Evolutionary conservation across 169 alveolate genomes (phyloP).

Genomic region (Cryptosporidium meleagridis): DNA sequence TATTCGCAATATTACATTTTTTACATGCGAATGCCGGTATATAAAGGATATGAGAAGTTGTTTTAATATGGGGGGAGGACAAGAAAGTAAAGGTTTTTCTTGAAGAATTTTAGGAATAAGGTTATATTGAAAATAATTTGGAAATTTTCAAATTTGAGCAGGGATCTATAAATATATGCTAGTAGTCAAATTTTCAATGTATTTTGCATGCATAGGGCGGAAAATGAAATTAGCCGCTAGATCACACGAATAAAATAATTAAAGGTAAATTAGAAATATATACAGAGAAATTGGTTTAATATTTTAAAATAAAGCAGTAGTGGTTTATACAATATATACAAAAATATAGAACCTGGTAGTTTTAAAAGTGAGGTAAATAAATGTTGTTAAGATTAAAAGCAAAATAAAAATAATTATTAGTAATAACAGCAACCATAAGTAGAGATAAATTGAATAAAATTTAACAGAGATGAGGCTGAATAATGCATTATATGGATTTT

Average conservation of each 20-base stretch:
- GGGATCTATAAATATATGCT: conserved; percentile 13
- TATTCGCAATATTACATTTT: not conserved
- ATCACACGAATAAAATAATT: conserved; percentile 15
- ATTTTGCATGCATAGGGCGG: conserved; percentile 30
- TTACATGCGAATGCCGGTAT: not conserved
- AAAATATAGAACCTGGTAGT: too few relatives aligned
- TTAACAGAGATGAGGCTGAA: not conserved
- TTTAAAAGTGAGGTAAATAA: not conserved
- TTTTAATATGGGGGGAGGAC: not conserved
- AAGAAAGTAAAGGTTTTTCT: not conserved
- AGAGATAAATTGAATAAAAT: not conserved
- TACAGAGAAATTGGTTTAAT: not conserved
- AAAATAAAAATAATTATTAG: too few relatives aligned
- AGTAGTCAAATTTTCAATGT: not conserved
- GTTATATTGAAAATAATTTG: not conserved
- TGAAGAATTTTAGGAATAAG: not conserved
- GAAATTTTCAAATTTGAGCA: not conserved
- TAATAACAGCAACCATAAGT: not conserved
- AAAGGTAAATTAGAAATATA: not conserved
- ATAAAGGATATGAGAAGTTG: not conserved
- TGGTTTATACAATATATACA: not conserved
- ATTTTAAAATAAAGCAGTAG: not conserved
- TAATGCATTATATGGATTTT: not conserved
- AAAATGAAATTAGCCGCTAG: conserved; percentile 26
- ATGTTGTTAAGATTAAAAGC: not conserved